Base-by-base conservation (phyloP, 2,329 filamentous ascomycete species). In the Calonectria pseudoreteaudii region DNA sequence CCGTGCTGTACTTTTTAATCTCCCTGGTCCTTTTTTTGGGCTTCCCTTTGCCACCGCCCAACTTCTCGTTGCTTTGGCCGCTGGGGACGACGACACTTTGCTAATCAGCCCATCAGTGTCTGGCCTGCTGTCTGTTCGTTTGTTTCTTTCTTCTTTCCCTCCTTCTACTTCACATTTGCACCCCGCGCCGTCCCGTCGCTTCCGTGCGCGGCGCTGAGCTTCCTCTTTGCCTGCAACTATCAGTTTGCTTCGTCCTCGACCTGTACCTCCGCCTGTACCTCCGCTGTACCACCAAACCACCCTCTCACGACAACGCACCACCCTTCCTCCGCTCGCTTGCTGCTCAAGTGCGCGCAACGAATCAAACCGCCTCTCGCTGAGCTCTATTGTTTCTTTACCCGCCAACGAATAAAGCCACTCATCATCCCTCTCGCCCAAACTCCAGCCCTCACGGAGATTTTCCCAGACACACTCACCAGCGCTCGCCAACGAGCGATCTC, bases 381-480 rank as follows among this genome's bases (percentile, higher is more conserved):
- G 41, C 67, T 67, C 31, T 53, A 47, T 18, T 62, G 34, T 50
- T 56, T 50, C n/a, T n/a, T 49, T 56, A 23, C 31, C 50, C 56
- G 31, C 58, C 47, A 53, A 41, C 58, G 49, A 49, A 53, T 62
- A 69, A 41, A 52, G 23, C 44, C 23, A 26, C 50, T 41, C 44
- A 41, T 53, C 68, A 36, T 36, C 31, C 47, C 18, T 23, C 26
- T 52, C n/a, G 13, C 16, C n/a, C 7, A 28, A 16, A 62, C 36
- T 41, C 34, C 36, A 41, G 23, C 16, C 56, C 56, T 23, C 26
- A 23, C 56, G 53, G 34, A 36, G 31, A 34, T 31, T 64, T 58
- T 64, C 44, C 41, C 44, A 64, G 68, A 70, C 68, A 60, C 44
- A 70, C 30, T 65, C 38, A 16, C 28, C 38, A 65, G 60, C 38